A percentile compares a stretch with the other conserved stretches of the same genome.
Evolutionary conservation across 768 basidiomycete species (phyloP).

Genomic region (Tylopilus sp.): DNA sequence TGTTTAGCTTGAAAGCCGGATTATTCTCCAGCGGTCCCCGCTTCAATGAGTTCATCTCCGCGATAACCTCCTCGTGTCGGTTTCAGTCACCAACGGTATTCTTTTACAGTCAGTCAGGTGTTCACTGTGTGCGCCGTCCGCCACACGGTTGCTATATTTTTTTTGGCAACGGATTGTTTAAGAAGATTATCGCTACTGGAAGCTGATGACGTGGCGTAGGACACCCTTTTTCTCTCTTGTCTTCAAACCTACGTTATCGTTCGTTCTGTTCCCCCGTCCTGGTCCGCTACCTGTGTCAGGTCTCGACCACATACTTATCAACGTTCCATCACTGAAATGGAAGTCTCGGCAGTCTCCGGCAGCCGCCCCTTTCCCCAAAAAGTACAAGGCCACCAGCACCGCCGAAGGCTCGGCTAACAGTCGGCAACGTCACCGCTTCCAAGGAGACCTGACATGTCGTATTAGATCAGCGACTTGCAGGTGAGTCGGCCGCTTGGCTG

Average conservation of each 20-base stretch:
- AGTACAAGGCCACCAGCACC: neutral
- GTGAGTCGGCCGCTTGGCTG: neutral
- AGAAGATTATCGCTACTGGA: too few species aligned
- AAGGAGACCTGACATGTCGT: neutral
- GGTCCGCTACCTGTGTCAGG: neutral
- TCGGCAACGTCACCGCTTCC: neutral
- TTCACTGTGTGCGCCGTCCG: neutral
- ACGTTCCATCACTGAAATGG: slow-evolving; percentile 1
- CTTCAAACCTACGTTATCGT: neutral
- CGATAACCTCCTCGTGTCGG: neutral
- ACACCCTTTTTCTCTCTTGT: neutral
- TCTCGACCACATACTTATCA: slow-evolving; percentile 1
- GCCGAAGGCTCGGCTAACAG: neutral
- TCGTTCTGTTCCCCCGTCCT: neutral
- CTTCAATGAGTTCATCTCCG: slow-evolving; percentile 1
- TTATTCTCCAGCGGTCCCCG: neutral
- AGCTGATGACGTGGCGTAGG: neutral
- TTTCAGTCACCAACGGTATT: neutral
- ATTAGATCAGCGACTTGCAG: neutral
- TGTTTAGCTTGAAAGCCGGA: neutral
- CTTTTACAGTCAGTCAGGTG: neutral
- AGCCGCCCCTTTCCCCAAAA: slow-evolving; percentile 9
- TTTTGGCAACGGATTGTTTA: neutral
- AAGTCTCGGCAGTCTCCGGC: neutral
- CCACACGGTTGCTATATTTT: neutral